Base-by-base conservation (phyloP, 202 grass and related monocot species). In the Carex sylvatica region DNA sequence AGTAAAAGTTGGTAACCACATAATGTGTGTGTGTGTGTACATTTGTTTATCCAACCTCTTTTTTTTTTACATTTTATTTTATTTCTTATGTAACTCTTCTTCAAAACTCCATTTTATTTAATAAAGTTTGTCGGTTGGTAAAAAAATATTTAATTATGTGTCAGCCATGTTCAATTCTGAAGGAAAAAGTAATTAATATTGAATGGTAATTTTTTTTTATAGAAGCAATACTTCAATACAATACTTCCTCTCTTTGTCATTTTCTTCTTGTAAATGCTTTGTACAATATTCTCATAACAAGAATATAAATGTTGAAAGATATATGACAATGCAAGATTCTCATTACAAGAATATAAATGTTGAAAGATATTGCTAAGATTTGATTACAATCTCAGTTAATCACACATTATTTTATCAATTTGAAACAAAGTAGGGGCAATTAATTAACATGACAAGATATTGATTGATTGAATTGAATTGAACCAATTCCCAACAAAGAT, bases 401-500 rank as follows among this genome's bases (percentile, higher is more conserved):
- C 1, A 4, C 0, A 74, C 19, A 74, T 30, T 30, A 14, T 14
- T 12, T 44, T 70, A 46, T 70, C 7, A 14, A 72, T 51, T 22
- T 72, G 19, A 72, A 24, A 72, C 26, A 55, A 30, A 31, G 26
- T 77, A 40, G 38, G 38, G 49, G 28, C 24, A 31, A 71, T 58
- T 10, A 23, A 62, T 24, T 77, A 15, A 58, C 73, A 77, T 77
- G 73, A 77, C 52, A 36, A 56, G 51, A 77, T 56, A 11, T 35
- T 77, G 7, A 55, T 33, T 77, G 51, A 77, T 19, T 77, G 51
- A 59, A 77, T 19, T 77, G 51, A 59, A 77, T 19, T 77, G 51
- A 77, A 77, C 74, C 52, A 77, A 77, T 28, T 59, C 4, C 52
- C 74, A 77, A 77, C 74, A 77, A 33, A 58, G 74, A 77, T 36